A percentile compares a stretch with the other conserved stretches of the same genome.
phyloP scores from a whole-genome alignment of 768 basidiomycete species.

The Podaxis sp. region DNA sequence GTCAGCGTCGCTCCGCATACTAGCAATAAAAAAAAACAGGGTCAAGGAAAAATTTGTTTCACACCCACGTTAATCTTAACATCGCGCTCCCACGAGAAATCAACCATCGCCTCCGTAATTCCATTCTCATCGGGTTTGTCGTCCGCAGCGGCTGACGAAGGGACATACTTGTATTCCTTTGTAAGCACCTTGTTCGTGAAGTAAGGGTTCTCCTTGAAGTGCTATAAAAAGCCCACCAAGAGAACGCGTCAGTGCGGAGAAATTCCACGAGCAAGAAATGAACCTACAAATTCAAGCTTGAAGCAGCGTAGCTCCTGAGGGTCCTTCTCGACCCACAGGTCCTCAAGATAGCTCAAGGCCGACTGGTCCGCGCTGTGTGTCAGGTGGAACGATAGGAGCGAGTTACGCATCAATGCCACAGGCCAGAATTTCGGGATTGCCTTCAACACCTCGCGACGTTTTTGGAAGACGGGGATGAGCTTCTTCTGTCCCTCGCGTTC shows the following conservation, averaged over 20 bases:
- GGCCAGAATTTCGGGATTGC: constrained; percentile 81
- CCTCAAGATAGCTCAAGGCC: constrained; percentile 82
- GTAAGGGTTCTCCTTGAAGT: constrained; percentile 86
- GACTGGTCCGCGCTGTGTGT: constrained; percentile 77
- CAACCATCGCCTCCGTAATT: constrained; percentile 73
- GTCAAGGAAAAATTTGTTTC: constrained; percentile 1
- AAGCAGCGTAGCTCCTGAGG: constrained; percentile 74
- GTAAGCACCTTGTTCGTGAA: constrained; percentile 75
- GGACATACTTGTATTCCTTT: constrained; percentile 78
- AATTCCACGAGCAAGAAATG: constrained; percentile 7
- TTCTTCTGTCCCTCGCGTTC: constrained; percentile 64
- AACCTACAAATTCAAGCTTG: constrained; percentile 85
- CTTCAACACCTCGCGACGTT: constrained; percentile 66
- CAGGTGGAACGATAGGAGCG: constrained; percentile 58
- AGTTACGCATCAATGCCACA: constrained; percentile 78
- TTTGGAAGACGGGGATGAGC: constrained; percentile 63
- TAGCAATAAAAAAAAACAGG: constrained; percentile 4
- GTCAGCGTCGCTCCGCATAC: background rate
- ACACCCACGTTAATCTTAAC: constrained; percentile 60
- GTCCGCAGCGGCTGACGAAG: constrained; percentile 48
- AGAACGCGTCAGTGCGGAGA: background rate
- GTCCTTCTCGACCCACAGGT: constrained; percentile 82
- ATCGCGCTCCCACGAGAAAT: constrained; percentile 80
- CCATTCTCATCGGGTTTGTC: constrained; percentile 73
- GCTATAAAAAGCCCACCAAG: constrained; percentile 35